These are phyloP conservation scores for Alternaria incomplexa DNA, from an alignment of 2,329 filamentous ascomycete species.

Conservation along the genomic window DNA sequence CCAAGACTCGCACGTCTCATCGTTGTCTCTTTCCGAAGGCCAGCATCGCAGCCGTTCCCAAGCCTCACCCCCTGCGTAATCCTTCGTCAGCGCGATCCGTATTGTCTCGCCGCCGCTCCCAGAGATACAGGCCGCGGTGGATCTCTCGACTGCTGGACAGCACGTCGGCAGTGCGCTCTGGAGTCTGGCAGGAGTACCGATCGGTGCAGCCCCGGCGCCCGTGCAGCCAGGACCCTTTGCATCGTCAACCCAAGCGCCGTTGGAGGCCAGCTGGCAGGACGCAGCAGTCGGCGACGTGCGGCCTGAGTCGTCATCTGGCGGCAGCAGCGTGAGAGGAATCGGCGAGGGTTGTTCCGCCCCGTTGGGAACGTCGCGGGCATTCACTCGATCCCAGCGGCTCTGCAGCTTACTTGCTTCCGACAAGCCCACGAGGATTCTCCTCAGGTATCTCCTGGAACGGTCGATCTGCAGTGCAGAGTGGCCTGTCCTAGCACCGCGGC, in stretches of 20 bases:
- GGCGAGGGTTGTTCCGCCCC: slow-evolving; percentile 29
- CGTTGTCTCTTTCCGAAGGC: slow-evolving; percentile 27
- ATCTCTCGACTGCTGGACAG: slow-evolving; percentile 1
- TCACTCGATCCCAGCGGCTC: slow-evolving; percentile 9
- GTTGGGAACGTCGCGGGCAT: slow-evolving; percentile 14
- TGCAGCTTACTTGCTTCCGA: slow-evolving; percentile 37
- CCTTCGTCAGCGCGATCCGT: slow-evolving; percentile 33
- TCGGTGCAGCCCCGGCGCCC: slow-evolving; percentile 28
- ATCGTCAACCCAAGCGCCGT: slow-evolving; percentile 3
- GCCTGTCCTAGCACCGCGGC: slow-evolving; percentile 46
- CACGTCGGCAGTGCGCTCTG: slow-evolving; percentile 4
- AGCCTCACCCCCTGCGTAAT: slow-evolving; percentile 27
- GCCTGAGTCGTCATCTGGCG: slow-evolving; percentile 9
- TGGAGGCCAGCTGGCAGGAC: background rate
- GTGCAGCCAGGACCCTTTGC: slow-evolving; percentile 11
- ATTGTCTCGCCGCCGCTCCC: slow-evolving; percentile 26
- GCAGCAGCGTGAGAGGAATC: slow-evolving; percentile 15
- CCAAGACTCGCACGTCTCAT: slow-evolving; percentile 38
- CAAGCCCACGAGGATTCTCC: slow-evolving; percentile 22
- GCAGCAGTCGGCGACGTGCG: slow-evolving; percentile 18
- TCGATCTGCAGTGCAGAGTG: slow-evolving; percentile 50
- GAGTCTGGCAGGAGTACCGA: slow-evolving; percentile 30
- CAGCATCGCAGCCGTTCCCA: slow-evolving; percentile 25
- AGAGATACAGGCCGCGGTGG: slow-evolving; percentile 9
- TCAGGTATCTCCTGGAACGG: slow-evolving; percentile 35